Base-by-base conservation (phyloP, 2,329 filamentous ascomycete species). In the Cordyceps cicadae region DNA sequence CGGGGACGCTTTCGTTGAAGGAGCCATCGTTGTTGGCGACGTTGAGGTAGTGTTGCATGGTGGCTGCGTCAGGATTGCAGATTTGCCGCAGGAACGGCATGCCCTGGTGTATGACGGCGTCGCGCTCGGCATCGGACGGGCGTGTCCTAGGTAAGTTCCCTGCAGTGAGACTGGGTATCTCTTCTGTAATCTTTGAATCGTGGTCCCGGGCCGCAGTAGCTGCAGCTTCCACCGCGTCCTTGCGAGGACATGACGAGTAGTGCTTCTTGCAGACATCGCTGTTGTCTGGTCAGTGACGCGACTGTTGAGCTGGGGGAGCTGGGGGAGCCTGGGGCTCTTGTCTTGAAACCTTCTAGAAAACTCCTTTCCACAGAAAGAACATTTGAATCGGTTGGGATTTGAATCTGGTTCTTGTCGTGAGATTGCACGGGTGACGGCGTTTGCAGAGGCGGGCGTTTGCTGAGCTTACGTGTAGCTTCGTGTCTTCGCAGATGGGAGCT, bases 401-500 rank as follows among this genome's bases (percentile, higher is more conserved):
- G 52, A 45, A 21, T 54, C 52, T 54, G n/a, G 7, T 5, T 9
- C 32, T 6, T 2, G 2, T 6, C 3, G 45, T 54, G 19, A 54
- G 52, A 37, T 15, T 45, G 7, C 5, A 43, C 37, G 6, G 9
- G 29, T 17, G 17, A 19, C 6, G 5, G 4, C 21, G 48, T 9
- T n/a, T n/a, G 48, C 12, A 15, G 34, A 26, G n/a, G 7, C 9
- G n/a, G 7, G 29, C 3, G 24, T 37, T 14, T 14, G 41, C 15
- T 43, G 15, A 5, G 63, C 67, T 64, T 54, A 67, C 66, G 67
- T 12, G 66, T 68, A 17, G 66, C 62, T 59, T 69, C 66, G 52
- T 69, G 66, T 15, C 66, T 65, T 19, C 66, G 65, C 14, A 68
- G 64, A 56, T 69, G 67, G n/a, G 66, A 63, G 56, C 64, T 68